Evolutionary conservation across 169 alveolate genomes (phyloP), one percentile per base, ranked within the genome.

Genomic region (Plasmodium cynomolgi): DNA sequence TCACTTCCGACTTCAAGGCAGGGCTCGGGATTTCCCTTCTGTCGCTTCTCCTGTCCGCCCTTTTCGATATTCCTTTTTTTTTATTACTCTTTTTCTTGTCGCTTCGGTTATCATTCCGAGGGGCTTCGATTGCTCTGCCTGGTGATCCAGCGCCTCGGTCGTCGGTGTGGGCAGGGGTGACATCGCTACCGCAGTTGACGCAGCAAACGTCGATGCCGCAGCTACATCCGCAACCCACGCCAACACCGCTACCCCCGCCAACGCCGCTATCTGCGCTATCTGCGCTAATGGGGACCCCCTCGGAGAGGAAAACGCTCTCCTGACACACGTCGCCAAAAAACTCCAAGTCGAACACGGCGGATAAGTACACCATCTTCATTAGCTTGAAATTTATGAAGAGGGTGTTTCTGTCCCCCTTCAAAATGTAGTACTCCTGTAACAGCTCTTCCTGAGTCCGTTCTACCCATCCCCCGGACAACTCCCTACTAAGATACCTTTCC

Each of bases 311-410:
- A 23, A 80, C 33, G 7, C 37, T 31, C 15, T 80, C 85, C 15
- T 81, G 33, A 9, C 71, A 56, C 8, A 31, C 34, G 2, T 54
- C 90, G 37, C 83, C 41, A 34, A 15, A 56, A 79, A 88, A 88
- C 17, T 23, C 34, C 9, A 88, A 37, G 33, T 88, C 88, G 41
- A 88, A 33, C 50, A 58, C 94, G n/a, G 81, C 94, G 5, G 83
- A 88, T 20, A n/a, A 37, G 75, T 79, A 88, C 68, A 56, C 81
- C 88, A 88, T 88, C 68, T 37, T 88, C 94, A 88, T 88, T 5
- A 56, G 41, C 68, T 79, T 31, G 81, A 88, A 88, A 68, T 71
- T 62, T 77, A 88, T 58, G 81, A 9, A 80, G 8, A 88, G 26
- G 4, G 33, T 23, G n/a, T 77, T 88, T 13, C 39, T 62, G 71